phyloP scores from a whole-genome alignment of 108 stramenopile genomes.

The Cyclotella baltica region DNA sequence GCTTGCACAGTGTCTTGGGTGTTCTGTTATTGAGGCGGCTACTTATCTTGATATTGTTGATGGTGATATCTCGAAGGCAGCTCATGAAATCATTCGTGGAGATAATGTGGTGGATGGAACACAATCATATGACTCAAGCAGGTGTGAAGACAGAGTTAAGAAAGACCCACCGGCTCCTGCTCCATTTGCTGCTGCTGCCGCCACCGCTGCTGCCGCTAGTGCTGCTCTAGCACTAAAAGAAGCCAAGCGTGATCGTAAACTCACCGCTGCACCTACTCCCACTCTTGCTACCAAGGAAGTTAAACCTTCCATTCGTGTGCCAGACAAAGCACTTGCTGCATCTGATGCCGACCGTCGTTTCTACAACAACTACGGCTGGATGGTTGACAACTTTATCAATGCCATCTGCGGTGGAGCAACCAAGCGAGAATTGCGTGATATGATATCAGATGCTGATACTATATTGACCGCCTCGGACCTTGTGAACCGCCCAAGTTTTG shows the following conservation, averaged over 20 bases:
- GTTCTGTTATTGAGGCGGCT: not conserved
- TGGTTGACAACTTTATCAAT: constrained; percentile 3
- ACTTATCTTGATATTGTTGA: not conserved
- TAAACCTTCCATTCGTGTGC: not conserved
- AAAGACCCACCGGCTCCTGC: too few relatives aligned
- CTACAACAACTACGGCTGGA: not conserved
- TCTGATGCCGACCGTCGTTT: constrained; percentile 1
- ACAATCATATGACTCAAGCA: too few relatives aligned
- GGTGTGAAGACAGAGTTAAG: too few relatives aligned
- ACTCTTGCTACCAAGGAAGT: not conserved
- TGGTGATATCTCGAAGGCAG: constrained; percentile 3
- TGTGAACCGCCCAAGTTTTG: constrained; percentile 10
- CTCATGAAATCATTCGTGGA: not conserved
- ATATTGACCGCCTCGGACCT: not conserved
- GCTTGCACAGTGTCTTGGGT: not conserved
- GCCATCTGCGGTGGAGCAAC: not conserved
- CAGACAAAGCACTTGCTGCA: not conserved
- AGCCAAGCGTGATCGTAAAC: not conserved
- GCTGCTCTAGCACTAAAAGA: too few relatives aligned
- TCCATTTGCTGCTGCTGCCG: too few relatives aligned
- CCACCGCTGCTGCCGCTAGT: too few relatives aligned
- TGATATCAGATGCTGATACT: not conserved
- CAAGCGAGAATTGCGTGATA: not conserved
- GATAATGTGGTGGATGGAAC: not conserved
- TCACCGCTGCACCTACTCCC: too few relatives aligned